Percentiles rank a stretch among this genome's conserved stretches.
Conservation (phyloP, 208 protist genomes). For the Trypanosomatidae sp. region DNA sequence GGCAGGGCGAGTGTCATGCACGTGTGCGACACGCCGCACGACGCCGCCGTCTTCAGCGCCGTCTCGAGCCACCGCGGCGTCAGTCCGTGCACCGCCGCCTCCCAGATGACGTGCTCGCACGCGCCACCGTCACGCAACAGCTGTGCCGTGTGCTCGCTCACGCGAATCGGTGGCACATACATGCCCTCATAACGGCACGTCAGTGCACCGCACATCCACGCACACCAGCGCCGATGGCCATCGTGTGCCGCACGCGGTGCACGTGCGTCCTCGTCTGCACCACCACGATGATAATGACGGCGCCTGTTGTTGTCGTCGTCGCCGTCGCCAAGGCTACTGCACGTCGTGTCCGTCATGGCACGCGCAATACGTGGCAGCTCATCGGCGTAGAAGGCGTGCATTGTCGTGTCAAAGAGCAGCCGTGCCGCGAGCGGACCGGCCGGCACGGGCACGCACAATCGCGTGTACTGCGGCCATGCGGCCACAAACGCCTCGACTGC, state of each 20-base stretch:
- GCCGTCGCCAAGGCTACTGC: too few species aligned
- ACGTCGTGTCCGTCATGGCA: too few species aligned
- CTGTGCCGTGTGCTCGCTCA: slow-evolving; percentile 35
- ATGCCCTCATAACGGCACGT: slow-evolving; percentile 72
- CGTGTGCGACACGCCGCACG: slow-evolving; percentile 31
- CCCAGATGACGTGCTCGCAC: slow-evolving; percentile 29
- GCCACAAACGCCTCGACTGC: slow-evolving; percentile 5
- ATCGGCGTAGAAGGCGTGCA: slow-evolving; percentile 30
- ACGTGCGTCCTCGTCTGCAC: too few species aligned
- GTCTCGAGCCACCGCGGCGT: slow-evolving; percentile 72
- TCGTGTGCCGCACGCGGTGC: too few species aligned
- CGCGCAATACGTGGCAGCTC: slow-evolving; percentile 9
- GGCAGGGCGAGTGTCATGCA: slow-evolving; percentile 33
- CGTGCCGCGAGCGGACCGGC: slow-evolving; percentile 42
- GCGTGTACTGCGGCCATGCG: slow-evolving; percentile 9
- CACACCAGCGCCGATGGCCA: slow-evolving; percentile 21
- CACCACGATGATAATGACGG: too few species aligned
- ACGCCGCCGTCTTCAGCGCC: slow-evolving; percentile 42
- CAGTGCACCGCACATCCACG: slow-evolving; percentile 71
- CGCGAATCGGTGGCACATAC: slow-evolving; percentile 48
- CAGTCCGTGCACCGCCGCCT: slow-evolving; percentile 36
- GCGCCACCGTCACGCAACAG: slow-evolving; percentile 32
- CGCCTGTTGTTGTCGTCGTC: too few species aligned
- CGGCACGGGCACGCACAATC: slow-evolving; percentile 56
- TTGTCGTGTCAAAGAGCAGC: slow-evolving; percentile 26